phyloP scores from a whole-genome alignment of 1,284 basidiomycete genomes.

The Omphalotus olearius region DNA sequence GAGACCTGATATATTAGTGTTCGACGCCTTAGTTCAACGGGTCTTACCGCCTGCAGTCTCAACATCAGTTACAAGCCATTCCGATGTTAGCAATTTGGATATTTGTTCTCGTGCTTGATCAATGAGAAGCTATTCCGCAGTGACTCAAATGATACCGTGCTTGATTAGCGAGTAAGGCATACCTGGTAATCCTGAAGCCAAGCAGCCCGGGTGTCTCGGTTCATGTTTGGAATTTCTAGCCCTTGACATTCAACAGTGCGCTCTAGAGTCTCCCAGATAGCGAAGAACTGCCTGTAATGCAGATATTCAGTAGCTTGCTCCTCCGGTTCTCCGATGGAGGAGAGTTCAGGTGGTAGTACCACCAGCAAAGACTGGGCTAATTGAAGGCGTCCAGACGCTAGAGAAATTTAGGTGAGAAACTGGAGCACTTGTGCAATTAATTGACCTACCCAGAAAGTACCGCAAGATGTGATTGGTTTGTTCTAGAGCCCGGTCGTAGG shows the following conservation, averaged over 20 bases:
- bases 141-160: conserved; percentile 28
- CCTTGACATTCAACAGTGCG: conserved; percentile 55
- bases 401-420: conserved; percentile 8
- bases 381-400: conserved; percentile 71
- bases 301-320: conserved; percentile 66
- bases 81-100: conserved; percentile 64
- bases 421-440: not conserved
- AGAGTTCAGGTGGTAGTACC: conserved; percentile 64
- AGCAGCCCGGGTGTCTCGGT: conserved; percentile 49
- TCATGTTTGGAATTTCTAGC: conserved; percentile 47
- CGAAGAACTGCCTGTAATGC: conserved; percentile 72
- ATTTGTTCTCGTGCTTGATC: conserved; percentile 58
- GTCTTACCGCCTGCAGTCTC: conserved; percentile 38
- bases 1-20: not conserved
- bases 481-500: conserved; percentile 74
- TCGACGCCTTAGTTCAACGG: conserved; percentile 4
- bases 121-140: conserved; percentile 31
- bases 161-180: conserved; percentile 6
- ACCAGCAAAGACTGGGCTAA: conserved; percentile 65
- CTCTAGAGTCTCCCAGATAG: conserved; percentile 60
- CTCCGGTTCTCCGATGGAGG: conserved; percentile 53
- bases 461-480: conserved; percentile 84
- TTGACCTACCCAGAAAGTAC: conserved; percentile 75
- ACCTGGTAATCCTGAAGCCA: conserved; percentile 69
- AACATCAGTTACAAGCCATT: conserved; percentile 65